These are phyloP conservation scores for Aphanocladium album DNA, from an alignment of 2,329 filamentous ascomycete species.

Conservation along the genomic window DNA sequence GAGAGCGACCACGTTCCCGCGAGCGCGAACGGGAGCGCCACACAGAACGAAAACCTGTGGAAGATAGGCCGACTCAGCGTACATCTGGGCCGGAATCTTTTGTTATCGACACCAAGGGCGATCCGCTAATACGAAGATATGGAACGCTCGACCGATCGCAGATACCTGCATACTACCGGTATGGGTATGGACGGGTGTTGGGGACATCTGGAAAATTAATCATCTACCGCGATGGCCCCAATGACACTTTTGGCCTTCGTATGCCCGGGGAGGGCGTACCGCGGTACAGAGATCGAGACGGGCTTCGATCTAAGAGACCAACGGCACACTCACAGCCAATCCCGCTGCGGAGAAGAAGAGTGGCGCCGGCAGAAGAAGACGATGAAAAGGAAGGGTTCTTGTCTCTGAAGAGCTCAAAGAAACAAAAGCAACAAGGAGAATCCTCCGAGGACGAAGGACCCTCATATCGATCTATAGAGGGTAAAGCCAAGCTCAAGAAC, in stretches of 20 bases:
- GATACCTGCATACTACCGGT: slow-evolving; percentile 65
- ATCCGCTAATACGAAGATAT: slow-evolving; percentile 69
- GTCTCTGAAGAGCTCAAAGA: slow-evolving; percentile 37
- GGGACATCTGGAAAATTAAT: slow-evolving; percentile 56
- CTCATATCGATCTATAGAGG: slow-evolving; percentile 62
- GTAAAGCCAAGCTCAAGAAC: slow-evolving; percentile 50
- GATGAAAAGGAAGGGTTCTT: slow-evolving; percentile 43
- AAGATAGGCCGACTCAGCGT: neutral
- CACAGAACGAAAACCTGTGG: slow-evolving; percentile 3
- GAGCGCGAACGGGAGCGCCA: neutral
- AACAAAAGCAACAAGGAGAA: slow-evolving; percentile 35
- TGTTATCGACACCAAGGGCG: slow-evolving; percentile 68
- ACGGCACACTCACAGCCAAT: slow-evolving; percentile 36
- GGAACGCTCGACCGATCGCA: slow-evolving; percentile 67
- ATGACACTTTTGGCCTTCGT: slow-evolving; percentile 49
- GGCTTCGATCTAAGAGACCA: slow-evolving; percentile 15
- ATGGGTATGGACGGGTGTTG: slow-evolving; percentile 64
- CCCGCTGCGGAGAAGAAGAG: slow-evolving; percentile 31
- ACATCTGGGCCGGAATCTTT: slow-evolving; percentile 32
- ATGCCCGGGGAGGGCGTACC: slow-evolving; percentile 36
- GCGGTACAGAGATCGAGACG: slow-evolving; percentile 13
- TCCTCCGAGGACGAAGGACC: slow-evolving; percentile 43
- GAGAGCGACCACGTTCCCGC: slow-evolving; percentile 12
- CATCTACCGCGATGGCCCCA: slow-evolving; percentile 61
- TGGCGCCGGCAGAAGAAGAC: slow-evolving; percentile 7